Evolutionary conservation across 148 eudicot genomes (phyloP), one percentile per base, ranked within the genome.

Genomic region (Diospyros kaki): DNA sequence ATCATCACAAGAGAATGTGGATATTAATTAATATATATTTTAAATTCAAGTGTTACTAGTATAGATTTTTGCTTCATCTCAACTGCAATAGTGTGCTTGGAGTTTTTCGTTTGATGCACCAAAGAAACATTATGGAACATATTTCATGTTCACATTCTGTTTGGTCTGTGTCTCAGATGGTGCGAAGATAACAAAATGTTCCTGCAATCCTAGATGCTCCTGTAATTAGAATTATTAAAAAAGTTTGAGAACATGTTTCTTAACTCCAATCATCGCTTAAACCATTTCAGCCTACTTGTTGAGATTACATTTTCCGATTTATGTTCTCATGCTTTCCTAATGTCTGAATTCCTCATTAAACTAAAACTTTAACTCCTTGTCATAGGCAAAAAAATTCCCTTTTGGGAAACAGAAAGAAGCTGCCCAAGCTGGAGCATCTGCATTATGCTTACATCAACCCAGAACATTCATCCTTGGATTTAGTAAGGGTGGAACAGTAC

Each of bases 401-500:
- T 71, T 69, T 12, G 78, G 68, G 40, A 80, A 79, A 54, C 77
- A 51, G n/a, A 76, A 84, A 76, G 79, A 83, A 52, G 82, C 66
- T 38, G 64, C 56, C 28, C 74, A 79, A n/a, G 74, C 76, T 80
- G 82, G 67, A 62, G 59, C 78, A 62, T 77, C 85, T 67, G 44
- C 81, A 1, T 75, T 79, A 42, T 66, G 54, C 75, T 66, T 71
- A 45, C 50, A 38, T 79, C 74, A 50, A 46, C 92, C 92, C 3
- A 81, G 73, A 78, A 91, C 97, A 60, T 43, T 81, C n/a, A 6
- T 94, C 74, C 83, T 94, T 58, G 97, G 98, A 50, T 94, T 94
- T 75, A 94, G 98, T 82, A 94, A 94, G 75, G 98, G 98, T 9
- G 97, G 98, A 15, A 83, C 81, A 11, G 86, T 94, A 42, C 88